Evolutionary conservation across 306 rosid species (phyloP).

Genomic region (Vigna reflexopilosa): DNA sequence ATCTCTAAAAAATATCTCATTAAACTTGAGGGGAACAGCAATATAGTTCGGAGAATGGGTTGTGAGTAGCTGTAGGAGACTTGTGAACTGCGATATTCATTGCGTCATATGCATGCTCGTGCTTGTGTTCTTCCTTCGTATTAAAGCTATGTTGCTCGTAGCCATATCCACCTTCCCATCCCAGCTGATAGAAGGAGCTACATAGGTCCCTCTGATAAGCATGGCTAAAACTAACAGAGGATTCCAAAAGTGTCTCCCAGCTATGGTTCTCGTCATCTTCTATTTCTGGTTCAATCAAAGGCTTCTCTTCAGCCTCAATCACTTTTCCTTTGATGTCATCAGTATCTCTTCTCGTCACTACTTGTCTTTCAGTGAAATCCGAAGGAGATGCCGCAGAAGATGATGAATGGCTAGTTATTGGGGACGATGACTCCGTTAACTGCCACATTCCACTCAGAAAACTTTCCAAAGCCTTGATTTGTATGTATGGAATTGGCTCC

Average conservation of each 20-base stretch:
- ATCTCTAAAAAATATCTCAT: neutral
- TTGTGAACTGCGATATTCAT: constrained; percentile 35
- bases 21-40: neutral
- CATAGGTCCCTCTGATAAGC: constrained; percentile 32
- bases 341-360: neutral
- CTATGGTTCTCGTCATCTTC: constrained; percentile 41
- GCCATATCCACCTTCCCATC: neutral
- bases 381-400: constrained; percentile 36
- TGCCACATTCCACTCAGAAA: constrained; percentile 76
- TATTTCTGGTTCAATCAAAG: constrained; percentile 55
- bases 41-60: constrained; percentile 53
- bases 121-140: neutral
- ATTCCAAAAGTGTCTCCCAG: constrained; percentile 75
- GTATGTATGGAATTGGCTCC: constrained; percentile 63
- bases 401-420: constrained; percentile 21
- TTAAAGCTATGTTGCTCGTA: neutral
- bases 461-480: constrained; percentile 62
- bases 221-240: constrained; percentile 52
- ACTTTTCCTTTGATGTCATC: constrained; percentile 38
- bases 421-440: constrained; percentile 56
- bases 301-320: constrained; percentile 52
- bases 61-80: constrained; percentile 21
- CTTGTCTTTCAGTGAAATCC: neutral
- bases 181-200: neutral
- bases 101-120: neutral